Percentiles rank a stretch among this genome's conserved stretches.
These are phyloP conservation scores for Fonsecaea multimorphosa DNA, from an alignment of 2,329 filamentous ascomycete genomes.

Conservation along the genomic window DNA sequence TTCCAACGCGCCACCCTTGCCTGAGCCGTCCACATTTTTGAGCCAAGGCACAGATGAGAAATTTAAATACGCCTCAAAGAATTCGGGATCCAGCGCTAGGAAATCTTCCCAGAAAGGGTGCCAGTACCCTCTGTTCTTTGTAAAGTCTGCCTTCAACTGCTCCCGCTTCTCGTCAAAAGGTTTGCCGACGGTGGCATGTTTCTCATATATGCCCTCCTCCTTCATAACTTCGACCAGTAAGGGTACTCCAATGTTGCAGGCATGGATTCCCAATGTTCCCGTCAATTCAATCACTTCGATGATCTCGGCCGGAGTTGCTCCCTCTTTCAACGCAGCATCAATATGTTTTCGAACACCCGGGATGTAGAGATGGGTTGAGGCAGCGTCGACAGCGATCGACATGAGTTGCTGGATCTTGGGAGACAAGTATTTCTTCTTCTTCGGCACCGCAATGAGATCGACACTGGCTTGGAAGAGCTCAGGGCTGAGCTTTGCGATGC, in stretches of 20 bases:
- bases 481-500: slow-evolving; percentile 30
- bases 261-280: slow-evolving; percentile 55
- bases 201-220: slow-evolving; percentile 44
- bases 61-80: slow-evolving; percentile 56
- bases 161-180: slow-evolving; percentile 47
- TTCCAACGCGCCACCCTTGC: slow-evolving; percentile 47
- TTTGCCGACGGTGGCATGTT: slow-evolving; percentile 41
- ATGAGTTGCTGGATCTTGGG: slow-evolving; percentile 34
- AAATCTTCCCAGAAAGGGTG: slow-evolving; percentile 45
- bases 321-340: slow-evolving; percentile 47
- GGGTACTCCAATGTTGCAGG: slow-evolving; percentile 55
- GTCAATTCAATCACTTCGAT: slow-evolving; percentile 55
- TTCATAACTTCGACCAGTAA: slow-evolving; percentile 55
- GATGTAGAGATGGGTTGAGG: slow-evolving; percentile 53
- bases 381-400: slow-evolving; percentile 49
- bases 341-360: slow-evolving; percentile 53
- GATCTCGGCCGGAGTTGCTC: slow-evolving; percentile 52
- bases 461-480: slow-evolving; percentile 29
- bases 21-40: slow-evolving; percentile 29
- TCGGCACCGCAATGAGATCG: slow-evolving; percentile 27
- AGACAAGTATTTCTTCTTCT: slow-evolving; percentile 30
- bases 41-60: slow-evolving; percentile 52
- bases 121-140: slow-evolving; percentile 56
- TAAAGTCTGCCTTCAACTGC: slow-evolving; percentile 52
- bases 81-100: slow-evolving; percentile 50